Evolutionary conservation across 1,284 basidiomycete species (phyloP).

Genomic region (Fomitopsis palustris): DNA sequence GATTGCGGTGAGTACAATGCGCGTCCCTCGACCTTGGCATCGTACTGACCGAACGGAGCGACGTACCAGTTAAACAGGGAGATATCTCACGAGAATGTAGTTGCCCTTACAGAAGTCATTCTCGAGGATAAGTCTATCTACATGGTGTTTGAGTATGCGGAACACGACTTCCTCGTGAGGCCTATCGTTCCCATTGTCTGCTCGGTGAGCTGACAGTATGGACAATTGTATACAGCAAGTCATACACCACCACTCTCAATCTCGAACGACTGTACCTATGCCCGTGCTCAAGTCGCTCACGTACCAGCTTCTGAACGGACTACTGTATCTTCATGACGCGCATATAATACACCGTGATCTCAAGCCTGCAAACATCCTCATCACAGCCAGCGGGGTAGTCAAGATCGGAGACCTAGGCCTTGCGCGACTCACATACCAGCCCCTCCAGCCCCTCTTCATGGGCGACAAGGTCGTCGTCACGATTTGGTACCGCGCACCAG

Average conservation of each 20-base stretch:
- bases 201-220: neutral
- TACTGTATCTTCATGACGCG: constrained; percentile 91
- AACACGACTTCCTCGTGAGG: constrained; percentile 93
- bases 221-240: constrained; percentile 69
- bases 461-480: constrained; percentile 99
- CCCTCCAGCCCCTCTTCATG: constrained; percentile 80
- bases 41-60: neutral
- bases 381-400: constrained; percentile 85
- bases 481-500: constrained; percentile 98
- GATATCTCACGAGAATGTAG: constrained; percentile 90
- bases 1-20: constrained; percentile 71
- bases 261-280: constrained; percentile 70
- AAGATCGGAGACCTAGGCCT: constrained; percentile 98
- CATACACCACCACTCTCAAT: constrained; percentile 95
- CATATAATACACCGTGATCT: constrained; percentile 97
- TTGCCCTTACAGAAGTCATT: constrained; percentile 90
- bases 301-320: constrained; percentile 94
- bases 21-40: neutral
- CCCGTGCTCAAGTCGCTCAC: constrained; percentile 90
- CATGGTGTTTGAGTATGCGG: constrained; percentile 99
- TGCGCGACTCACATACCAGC: constrained; percentile 83
- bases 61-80: constrained; percentile 81
- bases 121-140: constrained; percentile 97
- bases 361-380: constrained; percentile 98
- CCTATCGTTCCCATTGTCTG: neutral